Percentiles rank a stretch among this genome's conserved stretches.
phyloP scores from a whole-genome alignment of 1,284 basidiomycete genomes.

The Pterula multifida region DNA sequence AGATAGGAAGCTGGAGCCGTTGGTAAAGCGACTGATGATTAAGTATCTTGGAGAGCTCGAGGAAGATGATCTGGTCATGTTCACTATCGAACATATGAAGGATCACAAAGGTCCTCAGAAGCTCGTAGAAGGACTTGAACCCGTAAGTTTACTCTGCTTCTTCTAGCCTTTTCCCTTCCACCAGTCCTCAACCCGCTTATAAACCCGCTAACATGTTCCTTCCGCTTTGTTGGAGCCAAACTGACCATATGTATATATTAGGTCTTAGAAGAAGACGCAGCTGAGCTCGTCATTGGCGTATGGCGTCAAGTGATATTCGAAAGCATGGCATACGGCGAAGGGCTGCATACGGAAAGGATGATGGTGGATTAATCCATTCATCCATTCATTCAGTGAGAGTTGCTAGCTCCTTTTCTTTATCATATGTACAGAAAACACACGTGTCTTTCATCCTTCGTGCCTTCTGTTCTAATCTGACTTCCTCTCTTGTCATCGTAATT shows the following conservation, averaged over 20 bases:
- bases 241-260: conserved; percentile 17
- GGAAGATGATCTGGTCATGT: conserved; percentile 83
- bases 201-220: too few relatives aligned
- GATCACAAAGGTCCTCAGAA: conserved; percentile 75
- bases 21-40: conserved; percentile 69
- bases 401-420: too few relatives aligned
- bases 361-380: conserved; percentile 53
- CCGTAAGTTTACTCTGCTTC: conserved; percentile 41
- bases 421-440: too few relatives aligned
- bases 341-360: conserved; percentile 66
- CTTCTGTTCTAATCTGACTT: too few relatives aligned
- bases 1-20: conserved; percentile 69
- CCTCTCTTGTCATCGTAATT: too few relatives aligned
- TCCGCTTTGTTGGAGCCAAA: conserved; percentile 4
- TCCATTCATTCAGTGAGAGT: too few relatives aligned
- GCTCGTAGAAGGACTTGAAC: conserved; percentile 76
- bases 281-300: conserved; percentile 58
- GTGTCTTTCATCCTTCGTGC: too few relatives aligned
- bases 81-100: conserved; percentile 78
- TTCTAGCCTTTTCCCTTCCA: conserved; percentile 3
- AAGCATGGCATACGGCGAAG: conserved; percentile 79
- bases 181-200: conserved; percentile 2
- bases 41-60: conserved; percentile 81
- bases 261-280: conserved; percentile 84
- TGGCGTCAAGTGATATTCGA: conserved; percentile 89